Base-by-base conservation (phyloP, 805 yeast genomes). In the Tetrapisispora namnaoensis region DNA sequence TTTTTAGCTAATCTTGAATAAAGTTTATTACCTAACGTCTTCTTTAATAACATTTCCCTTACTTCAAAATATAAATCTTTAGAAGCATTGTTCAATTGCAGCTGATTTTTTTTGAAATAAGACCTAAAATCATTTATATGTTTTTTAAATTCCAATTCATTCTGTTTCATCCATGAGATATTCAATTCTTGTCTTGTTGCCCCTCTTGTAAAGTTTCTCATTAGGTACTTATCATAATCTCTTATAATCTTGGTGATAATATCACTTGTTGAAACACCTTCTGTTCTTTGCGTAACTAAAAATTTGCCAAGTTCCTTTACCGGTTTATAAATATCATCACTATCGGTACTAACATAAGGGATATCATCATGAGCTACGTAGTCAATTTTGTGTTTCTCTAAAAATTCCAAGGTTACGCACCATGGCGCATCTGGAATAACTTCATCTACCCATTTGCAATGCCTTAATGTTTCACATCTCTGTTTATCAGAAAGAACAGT, bases 371-470 rank as follows among this genome's bases (percentile, higher is more conserved):
- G 99, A 2, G 99, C 99, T 52, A 91, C 96, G 60, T 88, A 93
- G 66, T 93, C 99, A 56, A 93, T 88, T 48, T 80, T 72, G 68
- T 93, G 96, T 57, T 83, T 68, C 44, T 71, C 71, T 55, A 93
- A 68, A 59, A 93, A 93, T 42, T 83, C 88, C 48, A 88, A 79
- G 2, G 89, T 84, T 27, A 93, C 89, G 57, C 85, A 78, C 99
- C 99, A 93, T 14, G 99, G 99, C 1, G 97, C 96, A 65, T 86
- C 73, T 28, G 91, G 89, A 48, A 93, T 75, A 28, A 93, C 98
- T 66, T 93, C 98, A 65, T 93, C 98, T 22, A 93, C 99, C 99
- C 99, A 93, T 59, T 74, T 80, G 67, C 99, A 93, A 68, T 93
- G 99, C 51, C 77, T 77, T 52, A 93, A 71, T n/a, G 96, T 84